Conservation (phyloP, 148 eudicot species). For the Persicaria maculosa region DNA sequence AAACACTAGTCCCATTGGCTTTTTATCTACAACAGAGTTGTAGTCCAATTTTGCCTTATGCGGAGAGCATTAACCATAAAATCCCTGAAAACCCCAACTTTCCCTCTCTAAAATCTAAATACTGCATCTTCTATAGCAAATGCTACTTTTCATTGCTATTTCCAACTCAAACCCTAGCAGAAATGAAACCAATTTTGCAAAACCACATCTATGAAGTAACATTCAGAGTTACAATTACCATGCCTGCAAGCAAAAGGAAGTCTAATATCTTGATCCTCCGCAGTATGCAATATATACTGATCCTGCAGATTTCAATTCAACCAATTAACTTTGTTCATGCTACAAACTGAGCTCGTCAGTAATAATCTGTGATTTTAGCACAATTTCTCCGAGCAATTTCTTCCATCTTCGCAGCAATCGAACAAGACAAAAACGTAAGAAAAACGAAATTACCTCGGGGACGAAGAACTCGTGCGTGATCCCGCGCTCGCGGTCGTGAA, state of each 20-base stretch:
- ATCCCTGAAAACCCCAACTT: background rate
- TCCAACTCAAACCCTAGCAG: background rate
- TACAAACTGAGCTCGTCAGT: background rate
- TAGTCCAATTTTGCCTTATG: background rate
- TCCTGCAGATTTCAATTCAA: slow-evolving; percentile 35
- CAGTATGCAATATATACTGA: slow-evolving; percentile 89
- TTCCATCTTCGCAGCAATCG: background rate
- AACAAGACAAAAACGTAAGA: background rate
- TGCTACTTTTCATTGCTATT: background rate
- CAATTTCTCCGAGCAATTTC: background rate
- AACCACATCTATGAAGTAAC: background rate
- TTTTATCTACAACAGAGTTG: background rate
- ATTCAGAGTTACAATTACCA: slow-evolving; percentile 39
- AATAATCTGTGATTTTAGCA: background rate
- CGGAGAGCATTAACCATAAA: background rate
- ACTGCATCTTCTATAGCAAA: background rate
- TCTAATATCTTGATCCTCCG: slow-evolving; percentile 69
- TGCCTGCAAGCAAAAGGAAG: slow-evolving; percentile 98
- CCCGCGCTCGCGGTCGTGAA: slow-evolving; percentile 70
- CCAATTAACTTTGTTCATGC: background rate
- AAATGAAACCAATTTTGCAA: background rate
- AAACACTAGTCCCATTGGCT: background rate
- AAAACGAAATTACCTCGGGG: slow-evolving; percentile 53
- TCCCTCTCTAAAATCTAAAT: background rate
- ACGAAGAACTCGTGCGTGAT: slow-evolving; percentile 69